Evolutionary conservation across 768 basidiomycete species (phyloP).

Genomic region (Trametes sanguinea): DNA sequence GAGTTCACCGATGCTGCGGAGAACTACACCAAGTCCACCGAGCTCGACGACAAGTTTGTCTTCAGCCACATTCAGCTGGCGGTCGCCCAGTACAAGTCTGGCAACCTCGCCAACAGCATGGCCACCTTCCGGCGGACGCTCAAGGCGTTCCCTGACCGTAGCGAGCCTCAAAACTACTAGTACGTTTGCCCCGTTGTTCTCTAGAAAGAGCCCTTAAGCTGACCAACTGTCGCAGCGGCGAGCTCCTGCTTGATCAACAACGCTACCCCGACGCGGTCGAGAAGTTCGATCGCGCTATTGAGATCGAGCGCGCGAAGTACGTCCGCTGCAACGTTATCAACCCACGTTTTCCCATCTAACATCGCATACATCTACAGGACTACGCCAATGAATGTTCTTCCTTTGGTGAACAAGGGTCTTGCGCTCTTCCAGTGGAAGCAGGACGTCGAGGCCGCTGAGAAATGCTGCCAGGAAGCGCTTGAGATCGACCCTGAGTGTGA

Average conservation of each 20-base stretch:
- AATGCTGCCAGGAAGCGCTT: conserved; percentile 86
- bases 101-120: conserved; percentile 78
- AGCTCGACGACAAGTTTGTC: conserved; percentile 85
- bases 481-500: conserved; percentile 91
- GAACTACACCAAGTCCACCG: conserved; percentile 90
- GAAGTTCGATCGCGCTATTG: conserved; percentile 90
- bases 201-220: neutral
- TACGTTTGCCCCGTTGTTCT: conserved; percentile 39
- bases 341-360: neutral
- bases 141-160: conserved; percentile 79
- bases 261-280: conserved; percentile 86
- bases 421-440: conserved; percentile 96
- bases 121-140: conserved; percentile 87
- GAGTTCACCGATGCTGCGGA: conserved; percentile 83
- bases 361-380: conserved; percentile 22
- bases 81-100: conserved; percentile 94
- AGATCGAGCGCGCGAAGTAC: conserved; percentile 79
- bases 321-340: too few species aligned
- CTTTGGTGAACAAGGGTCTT: conserved; percentile 97
- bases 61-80: conserved; percentile 98
- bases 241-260: conserved; percentile 89
- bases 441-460: conserved; percentile 79
- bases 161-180: conserved; percentile 96
- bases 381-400: conserved; percentile 79
- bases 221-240: conserved; percentile 60